Evolutionary conservation across 2,329 filamentous ascomycete genomes (phyloP).

Genomic region (Fusarium torulosum): DNA sequence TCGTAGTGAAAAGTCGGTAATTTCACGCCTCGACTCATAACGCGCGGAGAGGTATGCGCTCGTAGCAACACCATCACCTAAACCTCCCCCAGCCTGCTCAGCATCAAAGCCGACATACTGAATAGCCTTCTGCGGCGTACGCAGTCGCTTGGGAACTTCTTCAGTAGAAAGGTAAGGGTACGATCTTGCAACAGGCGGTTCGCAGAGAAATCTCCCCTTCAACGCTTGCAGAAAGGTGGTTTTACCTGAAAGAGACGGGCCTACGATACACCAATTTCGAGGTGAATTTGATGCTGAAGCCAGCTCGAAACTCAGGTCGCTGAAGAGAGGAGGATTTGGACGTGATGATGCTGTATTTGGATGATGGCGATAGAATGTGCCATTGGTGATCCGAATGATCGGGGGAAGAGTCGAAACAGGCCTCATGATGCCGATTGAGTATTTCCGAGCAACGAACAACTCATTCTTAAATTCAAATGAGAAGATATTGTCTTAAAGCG

Average conservation of each 20-base stretch:
- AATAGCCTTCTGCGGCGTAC: conserved; percentile 75
- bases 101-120: conserved; percentile 92
- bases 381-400: conserved; percentile 79
- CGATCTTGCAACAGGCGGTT: conserved; percentile 79
- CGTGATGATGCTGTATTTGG: conserved; percentile 65
- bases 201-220: conserved; percentile 78
- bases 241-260: conserved; percentile 81
- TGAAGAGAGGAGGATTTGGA: conserved; percentile 80
- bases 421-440: conserved; percentile 52
- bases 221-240: conserved; percentile 86
- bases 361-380: conserved; percentile 85
- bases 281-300: conserved; percentile 64
- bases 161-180: conserved; percentile 82
- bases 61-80: conserved; percentile 68
- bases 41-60: conserved; percentile 88
- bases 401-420: conserved; percentile 60
- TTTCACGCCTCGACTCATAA: conserved; percentile 89
- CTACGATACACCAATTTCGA: conserved; percentile 87
- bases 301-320: conserved; percentile 76
- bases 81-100: conserved; percentile 68
- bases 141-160: conserved; percentile 67
- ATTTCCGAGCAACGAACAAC: background rate
- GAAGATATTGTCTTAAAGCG: conserved; percentile 15
- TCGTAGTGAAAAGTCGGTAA: conserved; percentile 85
- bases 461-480: conserved; percentile 24